Conservation (phyloP, 1,284 basidiomycete genomes). For the Bjerkandera adusta region DNA sequence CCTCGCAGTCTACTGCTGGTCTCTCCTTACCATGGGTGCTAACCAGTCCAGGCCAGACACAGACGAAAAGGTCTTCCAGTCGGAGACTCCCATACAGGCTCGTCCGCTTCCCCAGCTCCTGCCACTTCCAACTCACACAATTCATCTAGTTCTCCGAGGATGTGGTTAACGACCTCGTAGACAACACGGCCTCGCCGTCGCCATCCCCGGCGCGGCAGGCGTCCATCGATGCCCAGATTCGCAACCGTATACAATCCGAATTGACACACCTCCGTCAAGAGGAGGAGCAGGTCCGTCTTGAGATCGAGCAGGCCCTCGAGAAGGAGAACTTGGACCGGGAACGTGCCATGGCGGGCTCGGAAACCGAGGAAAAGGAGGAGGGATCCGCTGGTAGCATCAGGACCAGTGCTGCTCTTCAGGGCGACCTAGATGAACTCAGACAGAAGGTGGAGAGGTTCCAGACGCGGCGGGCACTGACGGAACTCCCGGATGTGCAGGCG, state of each 20-base stretch:
- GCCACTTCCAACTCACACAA: not conserved
- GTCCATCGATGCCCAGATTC: constrained; percentile 67
- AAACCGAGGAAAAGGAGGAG: constrained; percentile 33
- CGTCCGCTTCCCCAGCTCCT: constrained; percentile 17
- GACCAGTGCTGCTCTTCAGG: constrained; percentile 60
- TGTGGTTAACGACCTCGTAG: constrained; percentile 73
- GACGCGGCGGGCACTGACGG: constrained; percentile 49
- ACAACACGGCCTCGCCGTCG: constrained; percentile 49
- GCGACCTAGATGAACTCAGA: constrained; percentile 71
- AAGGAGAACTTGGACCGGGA: constrained; percentile 80
- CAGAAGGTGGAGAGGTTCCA: constrained; percentile 75
- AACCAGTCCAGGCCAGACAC: constrained; percentile 57
- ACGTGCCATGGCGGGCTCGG: constrained; percentile 45
- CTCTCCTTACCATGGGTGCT: constrained; percentile 50
- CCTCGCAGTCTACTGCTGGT: not conserved
- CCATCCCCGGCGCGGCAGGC: constrained; percentile 66
- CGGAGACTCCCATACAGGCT: constrained; percentile 66
- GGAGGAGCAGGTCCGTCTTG: constrained; percentile 60
- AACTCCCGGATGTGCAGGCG: constrained; percentile 56
- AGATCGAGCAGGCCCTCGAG: constrained; percentile 72
- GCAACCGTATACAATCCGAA: constrained; percentile 63
- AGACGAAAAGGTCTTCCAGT: constrained; percentile 59
- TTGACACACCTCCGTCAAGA: constrained; percentile 58
- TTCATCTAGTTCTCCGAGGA: constrained; percentile 65
- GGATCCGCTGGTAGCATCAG: constrained; percentile 44